phyloP scores from a whole-genome alignment of 2,329 filamentous ascomycete genomes.

The Ophiostoma quercus region DNA sequence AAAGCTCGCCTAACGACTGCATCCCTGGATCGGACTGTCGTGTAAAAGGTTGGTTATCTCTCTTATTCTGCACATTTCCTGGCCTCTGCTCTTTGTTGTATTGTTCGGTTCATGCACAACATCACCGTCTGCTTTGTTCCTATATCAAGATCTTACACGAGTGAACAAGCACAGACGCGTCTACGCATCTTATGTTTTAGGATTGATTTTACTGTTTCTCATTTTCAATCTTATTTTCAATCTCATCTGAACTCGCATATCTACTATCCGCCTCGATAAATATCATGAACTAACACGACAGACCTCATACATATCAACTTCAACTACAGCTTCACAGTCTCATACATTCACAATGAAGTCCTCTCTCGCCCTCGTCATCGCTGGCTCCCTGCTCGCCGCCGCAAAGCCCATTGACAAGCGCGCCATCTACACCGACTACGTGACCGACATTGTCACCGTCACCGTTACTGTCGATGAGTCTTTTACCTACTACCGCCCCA shows the following conservation, averaged over 20 bases:
- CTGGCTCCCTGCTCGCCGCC: slow-evolving; percentile 43
- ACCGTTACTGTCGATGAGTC: slow-evolving; percentile 32
- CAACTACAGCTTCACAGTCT: not conserved
- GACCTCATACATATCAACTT: not conserved
- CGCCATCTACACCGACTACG: slow-evolving; percentile 38
- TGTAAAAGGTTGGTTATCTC: slow-evolving; percentile 8
- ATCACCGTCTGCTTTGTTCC: not conserved
- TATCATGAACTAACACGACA: slow-evolving; percentile 11
- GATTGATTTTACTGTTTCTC: not conserved
- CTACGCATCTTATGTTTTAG: not conserved
- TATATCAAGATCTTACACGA: not conserved
- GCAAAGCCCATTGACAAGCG: slow-evolving; percentile 45
- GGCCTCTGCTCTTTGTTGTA: not conserved
- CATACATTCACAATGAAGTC: slow-evolving; percentile 45
- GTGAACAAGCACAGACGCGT: not conserved
- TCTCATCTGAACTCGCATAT: not conserved
- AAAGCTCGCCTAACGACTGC: not conserved
- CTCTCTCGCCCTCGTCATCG: slow-evolving; percentile 42
- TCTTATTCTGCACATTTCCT: not conserved
- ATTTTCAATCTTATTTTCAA: not conserved
- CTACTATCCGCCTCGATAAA: not conserved
- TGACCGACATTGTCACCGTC: slow-evolving; percentile 43
- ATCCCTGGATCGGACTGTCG: slow-evolving; percentile 17
- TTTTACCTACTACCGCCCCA: slow-evolving; percentile 7
- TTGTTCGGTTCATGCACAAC: not conserved